Evolutionary conservation across 768 basidiomycete species (phyloP), one percentile per base, ranked within the genome.

Genomic region (Aureoboletus auriporus): DNA sequence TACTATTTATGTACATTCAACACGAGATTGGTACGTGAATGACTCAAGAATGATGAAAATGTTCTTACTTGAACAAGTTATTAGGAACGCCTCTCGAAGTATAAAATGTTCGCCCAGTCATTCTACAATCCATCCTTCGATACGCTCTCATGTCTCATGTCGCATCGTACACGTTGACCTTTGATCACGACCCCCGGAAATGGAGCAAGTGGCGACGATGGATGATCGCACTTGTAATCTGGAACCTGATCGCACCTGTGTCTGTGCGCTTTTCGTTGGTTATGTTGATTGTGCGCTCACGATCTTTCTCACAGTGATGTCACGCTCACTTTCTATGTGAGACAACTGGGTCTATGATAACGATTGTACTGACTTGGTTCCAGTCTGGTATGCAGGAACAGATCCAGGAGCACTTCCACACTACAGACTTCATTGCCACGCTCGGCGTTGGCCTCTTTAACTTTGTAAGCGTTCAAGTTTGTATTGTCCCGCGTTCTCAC

Each of bases 191-290:
- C 49, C 61, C 16, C 42, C 63, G 44, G 33, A 54, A 57, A 41
- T 64, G 63, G 64, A 58, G 46, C 56, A 66, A 62, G 38, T 52
- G 42, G 56, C 54, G 56, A 13, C 57, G 63, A 26, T 65, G 64
- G 55, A 47, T 51, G 48, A 64, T 66, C 28, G 42, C 48, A n/a
- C 52, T 66, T 23, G 58, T 65, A 14, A 46, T 65, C 39, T 66
- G 59, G 62, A 58, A 64, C 33, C 45, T 51, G 13, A 64, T 66
- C n/a, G 64, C 65, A 28, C 64, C 64, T 11, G 53, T 65, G 64
- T 64, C 17, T 43, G 64, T 48, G 10, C n/a, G n/a, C n/a, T 37
- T n/a, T 37, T 39, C 6, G 9, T 39, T 28, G 8, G 8, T 41
- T 28, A n/a, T 52, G 5, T 43, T 34, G 39, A 35, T 28, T 11